Base-by-base conservation (phyloP, 1,284 basidiomycete genomes). In the Amanita bisporigera region DNA sequence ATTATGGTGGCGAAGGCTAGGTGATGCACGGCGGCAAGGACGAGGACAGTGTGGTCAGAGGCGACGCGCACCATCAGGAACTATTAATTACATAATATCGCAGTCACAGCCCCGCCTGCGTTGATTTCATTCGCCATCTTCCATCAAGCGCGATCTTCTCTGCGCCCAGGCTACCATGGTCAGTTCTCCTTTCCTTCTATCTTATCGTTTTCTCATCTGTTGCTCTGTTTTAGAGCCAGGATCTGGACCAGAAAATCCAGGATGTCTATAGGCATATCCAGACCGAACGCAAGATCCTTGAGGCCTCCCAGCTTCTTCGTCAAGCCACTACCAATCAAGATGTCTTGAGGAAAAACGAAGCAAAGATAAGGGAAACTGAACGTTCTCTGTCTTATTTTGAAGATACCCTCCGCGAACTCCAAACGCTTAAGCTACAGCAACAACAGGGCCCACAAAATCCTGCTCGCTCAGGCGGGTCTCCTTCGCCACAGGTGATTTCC, bases 231-330 rank as follows among this genome's bases (percentile, higher is more conserved):
- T 73, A 85, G 84, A 79, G 80, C 76, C 78, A 81, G 73, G 90
- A 94, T 82, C 84, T 94, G 80, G 92, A 95, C 86, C 89, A 90
- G 86, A 96, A 96, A 88, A 95, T 97, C 78, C 90, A 93, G 80
- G 94, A 96, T 82, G 90, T 97, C 76, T 90, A 92, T 82, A 91
- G 89, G 80, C 92, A 94, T 80, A 97, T 97, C 80, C 88, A 93
- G 82, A 96, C 92, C 61, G 95, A 97, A 83, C 92, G 92, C 81
- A 96, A 95, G 86, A 91, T 97, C 78, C 87, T 97, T 73, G 93
- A 97, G 81, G 95, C 92, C 24, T 91, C 91, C 61, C 89, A 93
- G 77, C 86, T 89, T 70, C 85, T 97, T 68, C 88, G 91, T 61
- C 88, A 89, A 77, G 95, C 94, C 5, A 96, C 95, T 43, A 87